Percentiles rank a stretch among this genome's conserved stretches.
Conservation (phyloP, 306 rosid species). For the Citrullus amarus region DNA sequence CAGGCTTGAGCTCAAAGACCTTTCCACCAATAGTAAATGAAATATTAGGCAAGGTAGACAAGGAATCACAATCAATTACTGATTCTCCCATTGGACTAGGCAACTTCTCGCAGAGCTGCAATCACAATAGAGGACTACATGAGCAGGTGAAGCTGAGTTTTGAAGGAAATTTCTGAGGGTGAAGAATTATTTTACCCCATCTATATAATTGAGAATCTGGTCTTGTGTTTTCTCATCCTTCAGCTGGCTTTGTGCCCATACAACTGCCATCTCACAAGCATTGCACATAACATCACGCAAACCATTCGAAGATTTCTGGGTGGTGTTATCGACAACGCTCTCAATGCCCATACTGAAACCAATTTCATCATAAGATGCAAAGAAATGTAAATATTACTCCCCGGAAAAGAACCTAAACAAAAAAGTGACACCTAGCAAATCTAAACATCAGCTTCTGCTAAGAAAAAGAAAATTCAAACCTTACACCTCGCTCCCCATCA, state of each 20-base stretch:
- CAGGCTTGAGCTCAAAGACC: constrained; percentile 45
- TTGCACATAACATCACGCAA: constrained; percentile 29
- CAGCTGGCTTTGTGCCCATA: constrained; percentile 62
- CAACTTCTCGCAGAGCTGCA: constrained; percentile 55
- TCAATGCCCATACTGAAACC: constrained; percentile 6
- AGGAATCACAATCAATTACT: constrained; percentile 39
- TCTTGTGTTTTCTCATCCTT: constrained; percentile 44
- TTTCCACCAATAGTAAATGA: constrained; percentile 50
- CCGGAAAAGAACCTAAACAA: not conserved
- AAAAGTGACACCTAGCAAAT: not conserved
- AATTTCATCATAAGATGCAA: not conserved
- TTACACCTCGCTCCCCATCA: constrained; percentile 39
- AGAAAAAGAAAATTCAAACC: constrained; percentile 20
- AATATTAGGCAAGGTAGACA: constrained; percentile 47
- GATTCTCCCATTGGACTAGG: constrained; percentile 78
- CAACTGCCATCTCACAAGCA: constrained; percentile 55
- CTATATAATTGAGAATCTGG: constrained; percentile 33
- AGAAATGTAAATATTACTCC: not conserved
- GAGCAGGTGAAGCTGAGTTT: not conserved
- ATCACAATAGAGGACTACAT: not conserved
- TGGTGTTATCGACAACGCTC: constrained; percentile 38
- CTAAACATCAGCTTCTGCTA: not conserved
- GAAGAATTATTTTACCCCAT: constrained; percentile 28
- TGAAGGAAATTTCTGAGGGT: not conserved
- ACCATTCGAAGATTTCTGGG: constrained; percentile 18